Percentiles rank a stretch among this genome's conserved stretches.
Evolutionary conservation across 2,329 filamentous ascomycete genomes (phyloP).

Genomic region (Sclerotinia spermophila): DNA sequence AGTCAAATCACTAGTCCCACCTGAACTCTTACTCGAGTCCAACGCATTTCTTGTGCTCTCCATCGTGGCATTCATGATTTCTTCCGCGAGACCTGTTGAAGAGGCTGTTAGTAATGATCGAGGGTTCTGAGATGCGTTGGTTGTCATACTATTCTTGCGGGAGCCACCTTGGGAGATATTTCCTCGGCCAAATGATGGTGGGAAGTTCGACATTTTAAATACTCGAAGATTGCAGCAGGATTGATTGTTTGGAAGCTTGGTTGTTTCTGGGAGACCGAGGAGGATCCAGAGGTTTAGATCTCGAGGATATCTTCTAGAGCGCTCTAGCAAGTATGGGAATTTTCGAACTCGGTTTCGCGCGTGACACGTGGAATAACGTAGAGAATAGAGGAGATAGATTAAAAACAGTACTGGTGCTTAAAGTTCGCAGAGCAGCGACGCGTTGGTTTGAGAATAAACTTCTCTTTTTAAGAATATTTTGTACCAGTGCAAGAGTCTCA

Average conservation of each 20-base stretch:
- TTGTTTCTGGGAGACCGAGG: background rate
- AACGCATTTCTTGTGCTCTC: background rate
- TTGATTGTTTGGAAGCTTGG: background rate
- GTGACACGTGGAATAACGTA: background rate
- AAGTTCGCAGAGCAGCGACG: background rate
- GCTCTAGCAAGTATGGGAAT: background rate
- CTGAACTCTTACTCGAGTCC: background rate
- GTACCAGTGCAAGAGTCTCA: background rate
- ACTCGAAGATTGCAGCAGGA: background rate
- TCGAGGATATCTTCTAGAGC: background rate
- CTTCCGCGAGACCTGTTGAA: background rate
- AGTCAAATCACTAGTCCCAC: background rate
- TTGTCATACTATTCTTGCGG: background rate
- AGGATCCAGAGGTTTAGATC: background rate
- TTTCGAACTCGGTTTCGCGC: background rate
- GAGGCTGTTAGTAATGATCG: background rate
- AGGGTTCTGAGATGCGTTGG: background rate
- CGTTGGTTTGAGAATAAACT: background rate
- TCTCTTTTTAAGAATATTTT: background rate
- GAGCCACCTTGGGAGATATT: background rate
- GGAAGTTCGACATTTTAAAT: background rate
- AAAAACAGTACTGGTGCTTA: background rate
- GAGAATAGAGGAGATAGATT: rapidly evolving
- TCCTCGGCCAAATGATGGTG: background rate
- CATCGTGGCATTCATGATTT: background rate